Evolutionary conservation across 1,284 basidiomycete genomes (phyloP), one percentile per base, ranked within the genome.

Genomic region (Ustilago crameri): DNA sequence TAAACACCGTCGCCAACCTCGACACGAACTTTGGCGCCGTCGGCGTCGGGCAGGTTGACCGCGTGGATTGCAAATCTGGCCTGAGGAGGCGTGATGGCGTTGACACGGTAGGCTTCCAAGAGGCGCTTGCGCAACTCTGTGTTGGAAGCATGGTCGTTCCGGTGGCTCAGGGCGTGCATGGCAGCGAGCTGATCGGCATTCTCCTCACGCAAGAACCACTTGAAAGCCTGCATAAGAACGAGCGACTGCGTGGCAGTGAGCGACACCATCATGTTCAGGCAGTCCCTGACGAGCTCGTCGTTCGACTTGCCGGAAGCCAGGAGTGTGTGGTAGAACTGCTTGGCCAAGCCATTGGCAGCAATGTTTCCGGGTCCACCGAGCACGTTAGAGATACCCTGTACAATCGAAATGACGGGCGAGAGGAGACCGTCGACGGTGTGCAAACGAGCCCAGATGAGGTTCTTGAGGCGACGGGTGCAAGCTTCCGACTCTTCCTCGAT

Each of bases 321-420:
- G 24, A 74, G 58, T 32, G 62, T 37, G 47, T 56, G 54, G 53
- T 74, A 74, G 51, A 74, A 74, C 35, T 74, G 61, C 30, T 51
- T 58, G 50, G 71, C 61, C 37, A 70, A 44, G 20, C 60, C 47
- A 37, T 64, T 65, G 42, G 55, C 56, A 9, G 57, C 50, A 38
- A 74, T 56, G 53, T 74, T 74, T 60, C 54, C 55, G 3, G 71
- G 71, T 5, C 71, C 71, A n/a, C 66, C 66, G n/a, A 74, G 34
- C 10, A 54, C 41, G 56, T 70, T 66, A n/a, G 66, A 69, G 26
- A 74, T 55, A 44, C 52, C 47, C 59, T 74, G 71, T 20, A 70
- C 53, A 3, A 74, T 32, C 15, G 46, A 37, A 20, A 69, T 55
- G 14, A 74, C 54, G 14, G 66, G 62, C 40, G 66, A 65, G 1